Conservation (phyloP, 345 rosid species). For the Mercurialis annua region DNA sequence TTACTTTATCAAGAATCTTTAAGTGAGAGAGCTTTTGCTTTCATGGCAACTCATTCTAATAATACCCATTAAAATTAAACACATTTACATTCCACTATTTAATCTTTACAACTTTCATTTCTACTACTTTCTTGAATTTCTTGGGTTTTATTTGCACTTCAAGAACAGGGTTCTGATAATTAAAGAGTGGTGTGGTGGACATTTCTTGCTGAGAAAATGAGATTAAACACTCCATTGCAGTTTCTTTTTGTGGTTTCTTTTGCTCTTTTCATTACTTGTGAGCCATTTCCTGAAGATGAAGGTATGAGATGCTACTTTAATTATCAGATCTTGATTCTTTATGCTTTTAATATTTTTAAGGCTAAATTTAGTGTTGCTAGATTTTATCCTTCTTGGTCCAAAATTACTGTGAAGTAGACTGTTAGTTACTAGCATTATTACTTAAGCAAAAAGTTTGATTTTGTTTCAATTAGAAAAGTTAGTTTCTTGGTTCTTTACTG, state of each 20-base stretch:
- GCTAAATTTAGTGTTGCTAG: background rate
- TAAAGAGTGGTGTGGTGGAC: constrained; percentile 18
- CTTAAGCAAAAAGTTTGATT: background rate
- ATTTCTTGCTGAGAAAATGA: constrained; percentile 40
- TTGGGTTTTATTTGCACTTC: constrained; percentile 7
- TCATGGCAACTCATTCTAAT: constrained; percentile 35
- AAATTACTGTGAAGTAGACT: background rate
- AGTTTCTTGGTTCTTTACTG: constrained; percentile 17
- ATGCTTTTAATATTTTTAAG: background rate
- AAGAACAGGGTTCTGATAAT: constrained; percentile 17
- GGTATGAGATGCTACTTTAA: constrained; percentile 37
- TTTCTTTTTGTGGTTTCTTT: constrained; percentile 43
- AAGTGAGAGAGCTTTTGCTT: constrained; percentile 32
- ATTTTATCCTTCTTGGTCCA: background rate
- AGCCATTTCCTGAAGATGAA: constrained; percentile 59
- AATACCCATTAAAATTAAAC: constrained; percentile 2
- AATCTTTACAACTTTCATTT: constrained; percentile 16
- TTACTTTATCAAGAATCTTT: background rate
- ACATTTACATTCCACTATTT: constrained; percentile 17
- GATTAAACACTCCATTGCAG: constrained; percentile 30
- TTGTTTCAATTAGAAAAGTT: background rate
- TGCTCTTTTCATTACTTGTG: constrained; percentile 42
- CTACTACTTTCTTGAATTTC: constrained; percentile 1
- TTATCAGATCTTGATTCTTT: constrained; percentile 56
- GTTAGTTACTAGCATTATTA: background rate